These are phyloP conservation scores for Pythium brachiatum DNA, from an alignment of 352 stramenopile genomes.

Conservation along the genomic window DNA sequence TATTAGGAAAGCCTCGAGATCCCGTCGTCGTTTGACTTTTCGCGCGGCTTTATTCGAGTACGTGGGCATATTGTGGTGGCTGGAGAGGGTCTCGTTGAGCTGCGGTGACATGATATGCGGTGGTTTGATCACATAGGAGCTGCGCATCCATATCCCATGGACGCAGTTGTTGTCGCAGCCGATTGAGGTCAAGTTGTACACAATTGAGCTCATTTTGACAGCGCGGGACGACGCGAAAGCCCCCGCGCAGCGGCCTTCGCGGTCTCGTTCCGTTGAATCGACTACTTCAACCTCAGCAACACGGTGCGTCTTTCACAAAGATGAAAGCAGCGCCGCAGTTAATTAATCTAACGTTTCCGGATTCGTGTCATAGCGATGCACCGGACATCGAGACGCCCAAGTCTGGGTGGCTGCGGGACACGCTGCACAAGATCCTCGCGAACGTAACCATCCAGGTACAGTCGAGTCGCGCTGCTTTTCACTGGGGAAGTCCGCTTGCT, in stretches of 20 bases:
- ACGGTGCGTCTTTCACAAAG: background rate
- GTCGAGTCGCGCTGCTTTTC: background rate
- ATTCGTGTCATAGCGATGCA: background rate
- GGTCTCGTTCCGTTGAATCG: constrained; percentile 21
- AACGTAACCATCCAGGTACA: constrained; percentile 75
- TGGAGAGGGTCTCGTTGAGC: background rate
- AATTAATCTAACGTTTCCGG: background rate
- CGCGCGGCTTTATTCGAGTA: constrained; percentile 80
- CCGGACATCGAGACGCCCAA: constrained; percentile 75
- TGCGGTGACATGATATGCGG: background rate
- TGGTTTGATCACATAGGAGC: constrained; percentile 39
- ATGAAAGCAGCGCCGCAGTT: background rate
- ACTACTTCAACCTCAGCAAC: background rate
- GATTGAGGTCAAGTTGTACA: constrained; percentile 89
- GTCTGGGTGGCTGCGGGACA: constrained; percentile 77
- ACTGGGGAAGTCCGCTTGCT: too few relatives aligned
- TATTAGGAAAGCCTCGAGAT: constrained; percentile 78
- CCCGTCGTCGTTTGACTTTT: constrained; percentile 85
- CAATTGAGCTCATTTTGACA: constrained; percentile 84
- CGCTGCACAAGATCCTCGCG: constrained; percentile 75
- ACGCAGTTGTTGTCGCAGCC: constrained; percentile 84
- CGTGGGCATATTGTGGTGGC: background rate
- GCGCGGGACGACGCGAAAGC: constrained; percentile 31
- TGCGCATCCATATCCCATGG: constrained; percentile 88
- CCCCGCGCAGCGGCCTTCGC: constrained; percentile 11